Evolutionary conservation across 192 early-diverging fungal species (phyloP).

Genomic region (Cladochytrium replicatum): DNA sequence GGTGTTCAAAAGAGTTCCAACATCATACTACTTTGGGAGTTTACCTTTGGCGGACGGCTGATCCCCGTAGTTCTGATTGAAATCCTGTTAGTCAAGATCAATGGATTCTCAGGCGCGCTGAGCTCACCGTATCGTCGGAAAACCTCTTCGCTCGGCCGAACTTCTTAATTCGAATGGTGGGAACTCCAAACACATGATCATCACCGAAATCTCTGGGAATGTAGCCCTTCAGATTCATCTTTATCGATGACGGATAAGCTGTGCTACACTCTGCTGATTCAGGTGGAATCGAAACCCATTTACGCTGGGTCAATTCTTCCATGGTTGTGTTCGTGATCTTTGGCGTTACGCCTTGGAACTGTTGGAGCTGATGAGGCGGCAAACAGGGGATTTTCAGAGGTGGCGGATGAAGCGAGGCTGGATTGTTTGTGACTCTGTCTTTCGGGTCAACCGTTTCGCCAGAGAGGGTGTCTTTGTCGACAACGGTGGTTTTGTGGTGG

Average conservation of each 20-base stretch:
- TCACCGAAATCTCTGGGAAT: too few relatives aligned
- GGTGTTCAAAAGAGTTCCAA: neutral
- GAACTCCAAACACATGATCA: constrained; percentile 29
- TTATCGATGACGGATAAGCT: too few relatives aligned
- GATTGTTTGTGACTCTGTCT: neutral
- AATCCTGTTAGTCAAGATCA: neutral
- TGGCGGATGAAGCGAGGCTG: neutral
- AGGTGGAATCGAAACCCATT: too few relatives aligned
- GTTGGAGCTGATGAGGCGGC: neutral
- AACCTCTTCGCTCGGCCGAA: constrained; percentile 17
- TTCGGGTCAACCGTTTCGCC: neutral
- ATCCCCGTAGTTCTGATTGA: constrained; percentile 27
- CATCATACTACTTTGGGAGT: neutral
- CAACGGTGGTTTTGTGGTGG: neutral
- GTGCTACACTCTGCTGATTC: too few relatives aligned
- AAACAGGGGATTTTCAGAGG: neutral
- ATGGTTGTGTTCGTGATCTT: too few relatives aligned
- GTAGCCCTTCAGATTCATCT: constrained; percentile 10
- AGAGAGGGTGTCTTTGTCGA: neutral
- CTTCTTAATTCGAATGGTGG: constrained; percentile 20
- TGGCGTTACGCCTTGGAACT: neutral
- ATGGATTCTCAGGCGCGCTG: neutral
- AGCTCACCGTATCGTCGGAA: constrained; percentile 19
- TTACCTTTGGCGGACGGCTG: constrained; percentile 27
- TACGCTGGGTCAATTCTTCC: too few relatives aligned